A percentile compares a stretch with the other conserved stretches of the same genome.
These are phyloP conservation scores for Sutorius eximius DNA, from an alignment of 1,284 basidiomycete species.

Conservation along the genomic window DNA sequence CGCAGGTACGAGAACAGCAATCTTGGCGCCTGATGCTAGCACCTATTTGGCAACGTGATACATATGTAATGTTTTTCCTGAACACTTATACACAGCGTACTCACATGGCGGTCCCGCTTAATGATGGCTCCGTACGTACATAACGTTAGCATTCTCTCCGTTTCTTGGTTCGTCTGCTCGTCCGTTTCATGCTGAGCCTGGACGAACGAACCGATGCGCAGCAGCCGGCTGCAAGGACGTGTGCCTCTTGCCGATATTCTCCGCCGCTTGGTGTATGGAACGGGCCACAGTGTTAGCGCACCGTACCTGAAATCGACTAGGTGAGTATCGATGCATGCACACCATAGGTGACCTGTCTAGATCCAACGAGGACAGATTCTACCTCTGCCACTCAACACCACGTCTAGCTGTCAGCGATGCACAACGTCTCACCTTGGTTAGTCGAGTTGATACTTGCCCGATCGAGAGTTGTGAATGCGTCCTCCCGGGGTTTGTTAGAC, in stretches of 20 bases:
- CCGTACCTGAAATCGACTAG: background rate
- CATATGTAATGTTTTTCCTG: background rate
- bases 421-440: too few species aligned
- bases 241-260: background rate
- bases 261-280: background rate
- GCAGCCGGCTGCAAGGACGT: background rate
- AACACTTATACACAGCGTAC: conserved; percentile 1
- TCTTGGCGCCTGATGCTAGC: background rate
- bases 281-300: too few species aligned
- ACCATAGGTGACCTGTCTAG: background rate
- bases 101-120: background rate
- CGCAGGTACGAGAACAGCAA: background rate
- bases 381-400: background rate
- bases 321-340: background rate
- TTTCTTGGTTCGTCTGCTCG: background rate
- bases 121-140: too few species aligned
- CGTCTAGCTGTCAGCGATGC: too few species aligned
- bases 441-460: too few species aligned
- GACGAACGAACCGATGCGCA: background rate
- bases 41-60: too few species aligned
- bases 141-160: background rate
- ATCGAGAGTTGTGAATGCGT: too few species aligned
- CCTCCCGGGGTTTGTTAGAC: too few species aligned
- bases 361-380: background rate
- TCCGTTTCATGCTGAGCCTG: background rate